Base-by-base conservation (phyloP, 2,329 filamentous ascomycete species). In the Penicillium thymicola region DNA sequence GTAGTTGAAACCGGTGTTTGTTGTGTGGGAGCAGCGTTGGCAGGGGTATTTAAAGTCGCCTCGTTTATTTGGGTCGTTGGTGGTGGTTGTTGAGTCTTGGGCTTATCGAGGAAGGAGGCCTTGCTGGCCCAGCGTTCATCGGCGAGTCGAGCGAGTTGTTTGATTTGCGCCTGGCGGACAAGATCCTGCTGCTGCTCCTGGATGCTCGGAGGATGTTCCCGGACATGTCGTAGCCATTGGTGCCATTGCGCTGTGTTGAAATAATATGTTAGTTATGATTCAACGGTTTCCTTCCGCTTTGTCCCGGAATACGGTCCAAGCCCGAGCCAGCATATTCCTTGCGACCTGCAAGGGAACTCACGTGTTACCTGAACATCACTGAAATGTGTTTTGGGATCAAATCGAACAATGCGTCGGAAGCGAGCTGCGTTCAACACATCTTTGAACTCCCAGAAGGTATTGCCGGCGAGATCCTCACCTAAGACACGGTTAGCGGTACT, bases 401-500 rank as follows among this genome's bases (percentile, higher is more conserved):
- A 82, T 62, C 82, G 79, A 55, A 86, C 83, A 18, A 87, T 87
- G 30, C 85, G 78, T 37, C 85, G 79, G 59, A 78, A 76, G 42
- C 84, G 79, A 40, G 76, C 72, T 38, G 80, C 70, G 61, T 84
- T 82, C 54, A 84, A 59, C 18, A 76, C 73, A 66, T 86, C 83
- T 66, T 82, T 83, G 72, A 87, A 87, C 66, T 86, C 84, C 85
- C 85, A 88, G 70, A 81, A 88, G 10, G 84, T 87, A 72, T 87
- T 87, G 59, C 85, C 85, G 21, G 78, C 70, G 46, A 88, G 77
- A 70, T 88, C 85, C 62, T 79, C 77, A 67, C 85, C 85, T 85
- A 65, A 32, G 38, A 57, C 37, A 54, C 34, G 61, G 52, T 66
- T 44, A 62, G 60, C 48, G 51, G 38, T 13, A 38, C 36, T 34